phyloP scores from a whole-genome alignment of 345 rosid genomes.

The Eucalyptus marginata region DNA sequence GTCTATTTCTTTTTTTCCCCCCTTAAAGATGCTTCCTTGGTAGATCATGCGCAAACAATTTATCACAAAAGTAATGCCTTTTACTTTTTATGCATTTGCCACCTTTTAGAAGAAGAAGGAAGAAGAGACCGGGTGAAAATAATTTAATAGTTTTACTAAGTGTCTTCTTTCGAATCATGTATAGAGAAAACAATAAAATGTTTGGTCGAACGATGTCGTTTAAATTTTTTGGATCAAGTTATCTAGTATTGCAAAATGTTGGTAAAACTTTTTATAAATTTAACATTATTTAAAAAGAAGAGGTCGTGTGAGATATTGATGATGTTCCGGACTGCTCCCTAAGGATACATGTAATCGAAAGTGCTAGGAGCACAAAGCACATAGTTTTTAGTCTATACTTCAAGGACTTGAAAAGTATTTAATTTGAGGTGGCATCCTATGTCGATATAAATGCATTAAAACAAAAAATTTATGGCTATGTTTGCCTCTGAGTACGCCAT shows the following conservation, averaged over 20 bases:
- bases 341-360: neutral
- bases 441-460: neutral
- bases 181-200: neutral
- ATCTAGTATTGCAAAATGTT: neutral
- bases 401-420: neutral
- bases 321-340: neutral
- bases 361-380: neutral
- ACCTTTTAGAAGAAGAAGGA: neutral
- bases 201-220: neutral
- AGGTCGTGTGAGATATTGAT: neutral
- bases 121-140: neutral
- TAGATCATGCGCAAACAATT: neutral
- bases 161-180: neutral
- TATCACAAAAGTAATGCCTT: neutral
- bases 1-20: neutral
- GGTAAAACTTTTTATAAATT: neutral
- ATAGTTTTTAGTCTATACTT: neutral
- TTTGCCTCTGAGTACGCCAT: neutral
- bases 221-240: neutral
- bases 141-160: neutral
- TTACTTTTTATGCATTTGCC: neutral
- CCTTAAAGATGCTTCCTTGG: neutral
- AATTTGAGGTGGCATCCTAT: neutral
- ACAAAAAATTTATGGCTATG: neutral
- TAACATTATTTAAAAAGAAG: neutral